These are phyloP conservation scores for Ogataea hybrid DNA, from an alignment of 1,139 yeast genomes.

Conservation along the genomic window DNA sequence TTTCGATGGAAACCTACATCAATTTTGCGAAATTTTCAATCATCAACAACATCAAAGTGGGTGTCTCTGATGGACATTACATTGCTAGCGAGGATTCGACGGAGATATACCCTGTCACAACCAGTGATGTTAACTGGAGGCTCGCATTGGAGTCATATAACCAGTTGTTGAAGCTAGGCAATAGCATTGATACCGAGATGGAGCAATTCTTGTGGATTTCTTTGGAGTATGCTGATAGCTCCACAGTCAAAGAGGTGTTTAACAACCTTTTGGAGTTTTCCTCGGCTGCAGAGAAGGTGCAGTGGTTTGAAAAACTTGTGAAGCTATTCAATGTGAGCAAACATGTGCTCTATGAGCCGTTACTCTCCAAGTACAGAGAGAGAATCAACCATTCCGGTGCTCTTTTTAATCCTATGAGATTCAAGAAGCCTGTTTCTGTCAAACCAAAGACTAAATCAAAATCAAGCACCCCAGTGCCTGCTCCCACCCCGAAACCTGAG, in stretches of 20 bases:
- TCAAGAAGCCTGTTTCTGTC: constrained; percentile 3
- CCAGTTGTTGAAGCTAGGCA: constrained; percentile 36
- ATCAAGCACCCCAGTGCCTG: constrained; percentile 4
- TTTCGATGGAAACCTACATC: constrained; percentile 21
- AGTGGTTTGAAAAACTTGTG: constrained; percentile 40
- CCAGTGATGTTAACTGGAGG: constrained; percentile 33
- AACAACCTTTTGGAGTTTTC: constrained; percentile 32
- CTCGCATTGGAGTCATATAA: constrained; percentile 36
- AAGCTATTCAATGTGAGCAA: constrained; percentile 36
- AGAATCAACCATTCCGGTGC: constrained; percentile 31
- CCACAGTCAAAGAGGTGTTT: constrained; percentile 28
- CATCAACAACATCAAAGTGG: constrained; percentile 30
- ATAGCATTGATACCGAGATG: constrained; percentile 26
- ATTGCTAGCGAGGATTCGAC: constrained; percentile 1
- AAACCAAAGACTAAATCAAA: neutral
- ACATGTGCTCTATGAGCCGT: constrained; percentile 31
- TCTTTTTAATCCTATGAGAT: constrained; percentile 23
- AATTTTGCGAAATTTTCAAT: constrained; percentile 27
- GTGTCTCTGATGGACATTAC: constrained; percentile 26
- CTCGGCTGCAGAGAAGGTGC: constrained; percentile 21
- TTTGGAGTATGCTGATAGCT: constrained; percentile 37
- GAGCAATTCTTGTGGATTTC: constrained; percentile 43
- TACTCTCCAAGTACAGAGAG: constrained; percentile 27
- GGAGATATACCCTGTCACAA: constrained; percentile 37
- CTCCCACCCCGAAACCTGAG: constrained; percentile 7